Base-by-base conservation (phyloP, 2,329 filamentous ascomycete species). In the Sporothrix brasiliensis region DNA sequence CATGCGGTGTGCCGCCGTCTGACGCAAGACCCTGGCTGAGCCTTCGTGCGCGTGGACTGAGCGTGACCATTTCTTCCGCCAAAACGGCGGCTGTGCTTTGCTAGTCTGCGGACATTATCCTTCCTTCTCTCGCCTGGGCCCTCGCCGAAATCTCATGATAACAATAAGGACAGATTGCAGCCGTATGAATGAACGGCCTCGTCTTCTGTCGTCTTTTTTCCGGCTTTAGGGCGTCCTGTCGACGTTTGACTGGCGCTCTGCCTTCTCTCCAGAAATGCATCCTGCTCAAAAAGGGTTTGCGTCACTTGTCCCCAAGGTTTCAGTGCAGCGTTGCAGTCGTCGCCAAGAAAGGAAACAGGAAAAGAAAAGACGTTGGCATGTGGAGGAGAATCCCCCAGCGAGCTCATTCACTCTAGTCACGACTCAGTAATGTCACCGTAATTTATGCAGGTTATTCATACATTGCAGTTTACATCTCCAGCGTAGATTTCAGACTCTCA, bases 401-500 rank as follows among this genome's bases (percentile, higher is more conserved):
- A 13, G 14, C 41, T 5, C 34, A 34, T 34, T 34, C 34, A 34
- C 34, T 5, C 34, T 34, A 34, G 34, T 30, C 27, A 30, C 27
- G 27, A 30, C 27, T 30, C 27, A 30, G 27, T 30, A 30, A 30
- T 30, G 3, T 2, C 65, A 24, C 47, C 47, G 24, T n/a, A 47
- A 24, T 24, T 24, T 24, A 24, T 10, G 10, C 34, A 7, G 34
- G 34, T 34, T 34, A 34, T 34, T 34, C 5, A 34, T 34, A 34
- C 34, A 1, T 34, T 52, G 44, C 39, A 27, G 24, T 44, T 19
- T 24, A 11, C 49, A 50, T 24, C 65, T 53, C 52, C 66, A 56
- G 67, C 67, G 67, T 68, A 68, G 53, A 60, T 68, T 52, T 68
- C 67, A 68, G 67, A 50, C 67, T 60, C 50, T 13, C 5, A 44